Evolutionary conservation across 768 basidiomycete species (phyloP).

Genomic region (Dentipellis sp.): DNA sequence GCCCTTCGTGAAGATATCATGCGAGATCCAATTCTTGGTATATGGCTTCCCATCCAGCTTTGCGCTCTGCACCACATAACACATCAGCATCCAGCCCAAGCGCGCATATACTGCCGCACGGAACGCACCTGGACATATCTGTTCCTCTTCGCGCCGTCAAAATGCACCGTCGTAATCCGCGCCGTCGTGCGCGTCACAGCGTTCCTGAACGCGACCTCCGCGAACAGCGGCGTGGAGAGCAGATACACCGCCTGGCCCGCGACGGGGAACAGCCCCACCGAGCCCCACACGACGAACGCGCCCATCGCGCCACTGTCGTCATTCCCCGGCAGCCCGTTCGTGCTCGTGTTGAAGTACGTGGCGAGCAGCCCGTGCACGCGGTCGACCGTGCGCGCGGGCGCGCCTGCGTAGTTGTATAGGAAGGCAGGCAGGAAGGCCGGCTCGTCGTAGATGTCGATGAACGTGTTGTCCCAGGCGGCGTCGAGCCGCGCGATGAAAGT

Average conservation of each 20-base stretch:
- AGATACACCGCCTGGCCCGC: neutral
- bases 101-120: too few species aligned
- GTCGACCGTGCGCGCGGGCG: neutral
- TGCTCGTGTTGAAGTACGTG: neutral
- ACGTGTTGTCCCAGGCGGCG: neutral
- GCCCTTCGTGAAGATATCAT: too few species aligned
- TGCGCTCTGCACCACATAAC: too few species aligned
- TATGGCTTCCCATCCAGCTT: too few species aligned
- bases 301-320: neutral
- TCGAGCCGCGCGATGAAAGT: neutral
- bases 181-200: too few species aligned
- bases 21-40: too few species aligned
- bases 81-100: too few species aligned
- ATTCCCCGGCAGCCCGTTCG: neutral
- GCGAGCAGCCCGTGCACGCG: neutral
- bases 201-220: neutral
- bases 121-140: too few species aligned
- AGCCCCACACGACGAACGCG: neutral
- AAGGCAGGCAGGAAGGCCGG: neutral
- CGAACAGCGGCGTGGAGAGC: neutral
- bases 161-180: too few species aligned
- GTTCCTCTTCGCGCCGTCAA: too few species aligned
- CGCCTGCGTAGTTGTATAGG: neutral
- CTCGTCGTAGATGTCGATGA: neutral
- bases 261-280: neutral